Percentiles rank a stretch among this genome's conserved stretches.
These are phyloP conservation scores for Lablab purpureus DNA, from an alignment of 306 rosid species.

Conservation along the genomic window DNA sequence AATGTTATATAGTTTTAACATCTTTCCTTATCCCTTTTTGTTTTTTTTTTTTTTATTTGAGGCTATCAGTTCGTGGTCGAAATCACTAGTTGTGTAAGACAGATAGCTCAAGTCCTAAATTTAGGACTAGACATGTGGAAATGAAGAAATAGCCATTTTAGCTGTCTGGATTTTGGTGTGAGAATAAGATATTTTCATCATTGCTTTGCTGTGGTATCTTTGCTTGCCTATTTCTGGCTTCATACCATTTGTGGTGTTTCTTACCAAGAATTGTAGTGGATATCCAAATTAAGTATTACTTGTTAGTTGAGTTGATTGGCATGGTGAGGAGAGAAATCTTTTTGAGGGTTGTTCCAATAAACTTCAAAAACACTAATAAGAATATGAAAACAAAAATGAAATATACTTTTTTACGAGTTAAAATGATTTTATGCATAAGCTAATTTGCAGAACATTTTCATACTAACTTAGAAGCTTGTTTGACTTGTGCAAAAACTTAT, in stretches of 20 bases:
- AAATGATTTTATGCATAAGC: too few relatives aligned
- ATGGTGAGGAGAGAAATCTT: too few relatives aligned
- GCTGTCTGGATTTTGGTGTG: conserved; percentile 2
- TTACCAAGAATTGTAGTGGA: neutral
- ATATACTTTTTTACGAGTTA: too few relatives aligned
- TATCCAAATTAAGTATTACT: neutral
- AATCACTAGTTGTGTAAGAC: conserved; percentile 17
- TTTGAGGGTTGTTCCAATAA: too few relatives aligned
- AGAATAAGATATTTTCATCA: neutral
- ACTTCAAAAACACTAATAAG: too few relatives aligned
- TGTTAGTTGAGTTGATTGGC: too few relatives aligned
- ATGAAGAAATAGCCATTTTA: conserved; percentile 36
- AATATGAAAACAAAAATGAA: too few relatives aligned
- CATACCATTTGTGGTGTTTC: neutral
- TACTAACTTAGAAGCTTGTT: too few relatives aligned
- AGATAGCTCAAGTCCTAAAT: conserved; percentile 29
- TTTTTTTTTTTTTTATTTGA: neutral
- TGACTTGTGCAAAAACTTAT: too few relatives aligned
- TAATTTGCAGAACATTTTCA: too few relatives aligned
- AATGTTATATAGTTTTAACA: conserved; percentile 39
- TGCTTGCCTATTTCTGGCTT: neutral
- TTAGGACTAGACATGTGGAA: conserved; percentile 24
- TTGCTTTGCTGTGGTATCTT: conserved; percentile 13
- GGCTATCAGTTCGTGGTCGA: conserved; percentile 22
- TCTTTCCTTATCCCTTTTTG: conserved; percentile 21